Evolutionary conservation across 495 filamentous ascomycete species (phyloP).

Genomic region (Hypoxylon perforatum): DNA sequence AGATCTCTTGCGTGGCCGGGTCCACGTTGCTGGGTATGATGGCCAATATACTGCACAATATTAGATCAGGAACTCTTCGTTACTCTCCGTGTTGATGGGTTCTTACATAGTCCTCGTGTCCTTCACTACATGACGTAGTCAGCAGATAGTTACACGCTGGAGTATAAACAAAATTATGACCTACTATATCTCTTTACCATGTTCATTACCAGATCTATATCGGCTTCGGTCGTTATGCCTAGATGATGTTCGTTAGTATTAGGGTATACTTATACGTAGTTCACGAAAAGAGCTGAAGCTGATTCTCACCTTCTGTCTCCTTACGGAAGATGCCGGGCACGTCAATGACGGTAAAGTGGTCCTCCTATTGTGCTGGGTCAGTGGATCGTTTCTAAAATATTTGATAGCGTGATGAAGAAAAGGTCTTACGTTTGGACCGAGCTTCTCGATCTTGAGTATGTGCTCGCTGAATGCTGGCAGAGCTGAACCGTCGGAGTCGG

Average conservation of each 20-base stretch:
- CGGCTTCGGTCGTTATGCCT: slow-evolving; percentile 54
- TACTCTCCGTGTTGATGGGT: not conserved
- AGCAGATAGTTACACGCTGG: slow-evolving; percentile 11
- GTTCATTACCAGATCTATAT: slow-evolving; percentile 60
- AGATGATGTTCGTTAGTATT: not conserved
- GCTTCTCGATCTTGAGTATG: slow-evolving; percentile 68
- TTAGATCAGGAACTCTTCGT: not conserved
- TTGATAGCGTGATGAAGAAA: not conserved
- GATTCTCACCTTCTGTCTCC: slow-evolving; percentile 52
- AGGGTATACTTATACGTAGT: too few species aligned
- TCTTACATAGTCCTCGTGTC: slow-evolving; percentile 43
- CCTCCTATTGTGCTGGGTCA: slow-evolving; percentile 42
- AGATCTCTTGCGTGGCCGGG: slow-evolving; percentile 68
- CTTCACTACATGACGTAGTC: slow-evolving; percentile 29
- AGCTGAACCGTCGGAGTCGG: slow-evolving; percentile 23
- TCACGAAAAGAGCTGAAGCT: not conserved
- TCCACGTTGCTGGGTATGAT: slow-evolving; percentile 70
- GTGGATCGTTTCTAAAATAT: not conserved
- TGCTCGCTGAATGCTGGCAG: slow-evolving; percentile 63
- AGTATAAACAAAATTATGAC: slow-evolving; percentile 34
- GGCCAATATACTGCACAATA: slow-evolving; percentile 59
- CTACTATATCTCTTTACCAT: slow-evolving; percentile 66
- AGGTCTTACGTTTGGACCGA: slow-evolving; percentile 57
- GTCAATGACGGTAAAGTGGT: slow-evolving; percentile 69
- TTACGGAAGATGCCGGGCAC: slow-evolving; percentile 71